Evolutionary conservation across 495 filamentous ascomycete genomes (phyloP).

Genomic region (Viridothelium virens): DNA sequence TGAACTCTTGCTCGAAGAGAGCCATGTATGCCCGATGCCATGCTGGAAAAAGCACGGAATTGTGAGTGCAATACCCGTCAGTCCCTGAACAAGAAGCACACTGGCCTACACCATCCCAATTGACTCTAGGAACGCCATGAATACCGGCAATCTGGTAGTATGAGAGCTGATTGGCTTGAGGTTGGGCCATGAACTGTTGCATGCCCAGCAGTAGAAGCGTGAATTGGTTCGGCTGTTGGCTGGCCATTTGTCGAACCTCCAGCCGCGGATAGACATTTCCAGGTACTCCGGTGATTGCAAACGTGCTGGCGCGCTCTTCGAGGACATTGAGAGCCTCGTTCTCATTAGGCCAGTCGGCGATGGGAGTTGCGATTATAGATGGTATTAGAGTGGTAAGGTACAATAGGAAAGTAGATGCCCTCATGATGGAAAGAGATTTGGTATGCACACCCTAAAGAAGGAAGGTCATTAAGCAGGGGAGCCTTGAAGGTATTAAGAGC

Average conservation of each 20-base stretch:
- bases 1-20: constrained; percentile 26
- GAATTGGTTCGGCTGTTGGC: constrained; percentile 27
- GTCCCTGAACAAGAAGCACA: constrained; percentile 20
- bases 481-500: not conserved
- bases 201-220: constrained; percentile 31
- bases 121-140: constrained; percentile 23
- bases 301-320: constrained; percentile 18
- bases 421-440: not conserved
- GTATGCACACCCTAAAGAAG: not conserved
- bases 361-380: not conserved
- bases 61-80: constrained; percentile 38
- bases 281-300: constrained; percentile 25
- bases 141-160: constrained; percentile 35
- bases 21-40: constrained; percentile 40
- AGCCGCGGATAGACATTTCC: constrained; percentile 28
- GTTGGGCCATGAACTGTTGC: constrained; percentile 24
- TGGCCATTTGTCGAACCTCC: constrained; percentile 27
- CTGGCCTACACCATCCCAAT: constrained; percentile 23
- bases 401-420: not conserved
- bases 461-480: not conserved
- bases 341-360: not conserved
- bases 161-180: constrained; percentile 23
- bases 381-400: not conserved
- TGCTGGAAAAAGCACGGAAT: constrained; percentile 38
- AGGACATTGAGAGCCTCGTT: constrained; percentile 13